A percentile compares a stretch with the other conserved stretches of the same genome.
phyloP scores from a whole-genome alignment of 2,329 filamentous ascomycete genomes.

The Hysterium pulicare region DNA sequence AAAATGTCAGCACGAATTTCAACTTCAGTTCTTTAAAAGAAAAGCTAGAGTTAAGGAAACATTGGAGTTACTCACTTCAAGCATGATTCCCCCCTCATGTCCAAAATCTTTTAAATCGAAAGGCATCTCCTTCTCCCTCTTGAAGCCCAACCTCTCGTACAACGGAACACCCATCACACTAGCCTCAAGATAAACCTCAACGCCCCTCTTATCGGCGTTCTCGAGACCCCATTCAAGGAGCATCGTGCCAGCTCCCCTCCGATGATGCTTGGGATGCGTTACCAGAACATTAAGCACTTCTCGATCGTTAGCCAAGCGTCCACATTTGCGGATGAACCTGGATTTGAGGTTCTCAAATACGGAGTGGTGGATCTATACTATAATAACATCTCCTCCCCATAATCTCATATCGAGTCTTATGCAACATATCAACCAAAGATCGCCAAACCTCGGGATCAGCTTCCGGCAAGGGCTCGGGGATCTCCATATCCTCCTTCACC shows the following conservation, averaged over 20 bases:
- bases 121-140: constrained; percentile 19
- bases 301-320: background rate
- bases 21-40: too few relatives aligned
- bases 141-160: constrained; percentile 32
- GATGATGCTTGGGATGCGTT: constrained; percentile 26
- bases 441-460: constrained; percentile 21
- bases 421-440: constrained; percentile 19
- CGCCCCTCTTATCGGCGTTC: constrained; percentile 27
- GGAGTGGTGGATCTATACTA: background rate
- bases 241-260: constrained; percentile 31
- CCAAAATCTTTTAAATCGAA: constrained; percentile 30
- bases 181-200: constrained; percentile 32
- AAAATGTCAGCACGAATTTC: too few relatives aligned
- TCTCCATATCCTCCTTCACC: constrained; percentile 19
- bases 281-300: constrained; percentile 28
- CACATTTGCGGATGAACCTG: background rate
- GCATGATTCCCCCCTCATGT: constrained; percentile 21
- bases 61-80: constrained; percentile 25
- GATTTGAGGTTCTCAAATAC: background rate
- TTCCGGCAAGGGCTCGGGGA: constrained; percentile 26
- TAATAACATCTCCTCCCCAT: constrained; percentile 23
- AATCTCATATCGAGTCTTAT: constrained; percentile 21
- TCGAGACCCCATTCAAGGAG: constrained; percentile 30
- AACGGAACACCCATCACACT: constrained; percentile 30
- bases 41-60: constrained; percentile 2